Evolutionary conservation across 2,329 filamentous ascomycete species (phyloP).

Genomic region (Pseudocercospora vitis): DNA sequence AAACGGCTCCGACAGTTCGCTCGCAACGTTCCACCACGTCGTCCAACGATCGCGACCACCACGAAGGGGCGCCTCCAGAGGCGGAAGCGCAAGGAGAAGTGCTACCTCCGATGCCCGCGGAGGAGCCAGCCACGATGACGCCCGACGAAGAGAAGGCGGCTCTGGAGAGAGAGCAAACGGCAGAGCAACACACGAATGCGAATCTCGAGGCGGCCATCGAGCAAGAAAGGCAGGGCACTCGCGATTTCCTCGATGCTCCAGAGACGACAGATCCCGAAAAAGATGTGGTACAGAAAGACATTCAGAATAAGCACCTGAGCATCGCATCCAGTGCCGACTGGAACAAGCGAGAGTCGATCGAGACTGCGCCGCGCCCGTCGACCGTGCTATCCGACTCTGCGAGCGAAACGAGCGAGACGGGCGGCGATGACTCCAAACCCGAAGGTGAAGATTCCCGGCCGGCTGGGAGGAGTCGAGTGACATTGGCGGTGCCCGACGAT

Average conservation of each 20-base stretch:
- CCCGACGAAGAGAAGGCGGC: slow-evolving; percentile 7
- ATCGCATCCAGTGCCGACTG: slow-evolving; percentile 17
- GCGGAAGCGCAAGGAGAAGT: neutral
- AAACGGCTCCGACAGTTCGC: neutral
- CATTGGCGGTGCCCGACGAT: slow-evolving; percentile 17
- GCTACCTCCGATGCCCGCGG: neutral
- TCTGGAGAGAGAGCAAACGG: slow-evolving; percentile 6
- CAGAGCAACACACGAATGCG: neutral
- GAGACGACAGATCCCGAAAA: slow-evolving; percentile 20
- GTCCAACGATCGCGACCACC: neutral
- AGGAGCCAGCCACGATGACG: neutral
- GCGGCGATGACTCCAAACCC: slow-evolving; percentile 6
- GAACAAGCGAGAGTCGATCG: slow-evolving; percentile 25
- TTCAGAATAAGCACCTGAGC: slow-evolving; percentile 22
- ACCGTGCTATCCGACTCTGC: slow-evolving; percentile 23
- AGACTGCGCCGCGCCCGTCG: slow-evolving; percentile 22
- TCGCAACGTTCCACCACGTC: too few relatives aligned
- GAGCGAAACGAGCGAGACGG: slow-evolving; percentile 16
- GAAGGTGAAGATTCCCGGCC: slow-evolving; percentile 11
- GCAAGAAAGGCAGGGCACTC: slow-evolving; percentile 9
- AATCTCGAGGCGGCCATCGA: slow-evolving; percentile 8
- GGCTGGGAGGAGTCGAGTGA: slow-evolving; percentile 15
- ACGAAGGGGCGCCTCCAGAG: neutral
- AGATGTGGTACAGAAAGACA: slow-evolving; percentile 23
- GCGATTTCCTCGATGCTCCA: neutral